Evolutionary conservation across 2,329 filamentous ascomycete species (phyloP).

Genomic region (Escovopsis sp.): DNA sequence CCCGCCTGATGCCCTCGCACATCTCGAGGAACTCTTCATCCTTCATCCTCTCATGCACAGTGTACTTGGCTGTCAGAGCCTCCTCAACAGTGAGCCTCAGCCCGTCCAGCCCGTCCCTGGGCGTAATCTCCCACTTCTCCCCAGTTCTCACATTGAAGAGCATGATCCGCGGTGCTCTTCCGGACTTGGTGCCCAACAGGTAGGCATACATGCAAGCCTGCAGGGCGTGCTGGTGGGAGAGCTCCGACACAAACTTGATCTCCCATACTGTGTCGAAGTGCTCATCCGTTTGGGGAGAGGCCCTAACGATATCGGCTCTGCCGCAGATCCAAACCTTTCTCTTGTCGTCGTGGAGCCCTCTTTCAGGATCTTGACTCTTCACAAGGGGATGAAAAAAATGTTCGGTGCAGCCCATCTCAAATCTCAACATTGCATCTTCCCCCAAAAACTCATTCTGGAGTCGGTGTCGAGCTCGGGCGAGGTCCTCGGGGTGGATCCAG

Average conservation of each 20-base stretch:
- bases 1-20: background rate
- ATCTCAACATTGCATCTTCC: background rate
- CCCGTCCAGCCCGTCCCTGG: background rate
- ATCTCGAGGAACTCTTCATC: background rate
- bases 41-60: background rate
- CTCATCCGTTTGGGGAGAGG: background rate
- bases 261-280: constrained; percentile 11
- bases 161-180: background rate
- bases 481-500: constrained; percentile 12
- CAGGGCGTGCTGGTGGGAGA: constrained; percentile 13
- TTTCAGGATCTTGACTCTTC: no score
- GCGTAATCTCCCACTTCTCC: background rate
- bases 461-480: constrained; percentile 9
- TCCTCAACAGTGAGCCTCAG: background rate
- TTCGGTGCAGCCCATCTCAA: background rate
- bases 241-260: constrained; percentile 16
- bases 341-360: background rate
- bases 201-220: constrained; percentile 15
- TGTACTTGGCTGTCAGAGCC: background rate
- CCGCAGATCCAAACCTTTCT: background rate
- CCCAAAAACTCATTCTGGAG: background rate
- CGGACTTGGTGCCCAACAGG: constrained; percentile 3
- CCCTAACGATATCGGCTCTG: background rate
- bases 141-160: constrained; percentile 1
- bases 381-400: background rate